Base-by-base conservation (phyloP, 331 rosid genomes). In the Arachis monticola region DNA sequence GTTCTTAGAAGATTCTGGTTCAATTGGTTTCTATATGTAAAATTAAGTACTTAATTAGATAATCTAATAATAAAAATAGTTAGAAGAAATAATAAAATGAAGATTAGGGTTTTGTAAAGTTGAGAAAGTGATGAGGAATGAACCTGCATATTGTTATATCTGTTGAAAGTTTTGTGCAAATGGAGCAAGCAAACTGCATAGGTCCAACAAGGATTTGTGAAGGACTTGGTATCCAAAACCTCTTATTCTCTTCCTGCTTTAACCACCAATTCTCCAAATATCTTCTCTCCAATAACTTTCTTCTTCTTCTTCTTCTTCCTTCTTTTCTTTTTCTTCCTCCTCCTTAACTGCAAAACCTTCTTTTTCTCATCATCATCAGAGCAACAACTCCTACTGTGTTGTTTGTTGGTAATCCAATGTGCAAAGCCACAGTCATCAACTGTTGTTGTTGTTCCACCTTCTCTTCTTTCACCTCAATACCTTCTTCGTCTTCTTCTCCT, bases 71-170 rank as follows among this genome's bases (percentile, higher is more conserved):
- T 35, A n/a, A 35, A 35, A 35, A 35, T 35, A 35, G 38, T 35
- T 35, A 2, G 38, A 35, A 35, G 38, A 35, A 35, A 35, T 35
- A 35, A 35, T n/a, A 35, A 35, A 4, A 35, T 35, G 38, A 35
- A 35, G 38, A 35, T 35, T 35, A 35, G 40, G 40, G 40, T 0
- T 35, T 35, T 35, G 40, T 17, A 17, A 17, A 17, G 22, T 17
- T 27, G 10, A n/a, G 44, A 83, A 70, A 52, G 31, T 73, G 63
- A 60, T 73, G 58, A 60, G 40, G 45, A 46, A 53, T 38, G 67
- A 81, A 93, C 98, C 98, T 94, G 98, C 97, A 94, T 90, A 84
- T 94, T 94, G 69, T 94, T 94, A 87, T 88, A 91, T 77, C 98
- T 85, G 82, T 91, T 94, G 92, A 94, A 94, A 71, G 96, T 91